A percentile compares a stretch with the other conserved stretches of the same genome.
phyloP scores from a whole-genome alignment of 495 filamentous ascomycete genomes.

The Xylaria nigripes region DNA sequence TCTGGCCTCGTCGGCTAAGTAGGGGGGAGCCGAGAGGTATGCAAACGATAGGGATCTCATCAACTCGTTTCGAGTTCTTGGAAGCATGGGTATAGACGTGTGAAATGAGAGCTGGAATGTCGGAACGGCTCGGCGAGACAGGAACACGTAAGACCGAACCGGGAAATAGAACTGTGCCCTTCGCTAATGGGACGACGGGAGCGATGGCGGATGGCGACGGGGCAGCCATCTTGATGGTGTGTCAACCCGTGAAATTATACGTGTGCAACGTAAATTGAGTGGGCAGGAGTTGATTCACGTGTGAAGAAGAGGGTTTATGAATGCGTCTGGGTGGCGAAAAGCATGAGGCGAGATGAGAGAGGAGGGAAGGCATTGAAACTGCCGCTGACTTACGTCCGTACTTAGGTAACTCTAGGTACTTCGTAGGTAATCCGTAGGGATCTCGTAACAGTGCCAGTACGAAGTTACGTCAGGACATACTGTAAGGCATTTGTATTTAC shows the following conservation, averaged over 20 bases:
- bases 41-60: constrained; percentile 67
- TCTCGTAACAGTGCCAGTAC: no score
- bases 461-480: no score
- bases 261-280: not conserved
- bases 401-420: no score
- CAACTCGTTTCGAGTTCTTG: constrained; percentile 53
- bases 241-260: not conserved
- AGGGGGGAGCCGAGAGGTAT: constrained; percentile 67
- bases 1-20: constrained; percentile 60
- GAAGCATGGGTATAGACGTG: constrained; percentile 61
- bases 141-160: constrained; percentile 70
- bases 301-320: not conserved
- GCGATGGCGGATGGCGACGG: constrained; percentile 39
- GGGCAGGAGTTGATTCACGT: not conserved
- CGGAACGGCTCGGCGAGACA: constrained; percentile 62
- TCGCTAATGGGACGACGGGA: constrained; percentile 68
- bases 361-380: no score
- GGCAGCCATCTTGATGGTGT: constrained; percentile 22
- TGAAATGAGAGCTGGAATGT: constrained; percentile 74
- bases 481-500: no score
- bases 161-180: constrained; percentile 68
- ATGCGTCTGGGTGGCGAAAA: not conserved
- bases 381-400: no score
- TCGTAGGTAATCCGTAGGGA: no score
- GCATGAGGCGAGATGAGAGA: not conserved